A percentile compares a stretch with the other conserved stretches of the same genome.
Evolutionary conservation across 73 alveolate species (phyloP).

Genomic region (Breviolum minutum): DNA sequence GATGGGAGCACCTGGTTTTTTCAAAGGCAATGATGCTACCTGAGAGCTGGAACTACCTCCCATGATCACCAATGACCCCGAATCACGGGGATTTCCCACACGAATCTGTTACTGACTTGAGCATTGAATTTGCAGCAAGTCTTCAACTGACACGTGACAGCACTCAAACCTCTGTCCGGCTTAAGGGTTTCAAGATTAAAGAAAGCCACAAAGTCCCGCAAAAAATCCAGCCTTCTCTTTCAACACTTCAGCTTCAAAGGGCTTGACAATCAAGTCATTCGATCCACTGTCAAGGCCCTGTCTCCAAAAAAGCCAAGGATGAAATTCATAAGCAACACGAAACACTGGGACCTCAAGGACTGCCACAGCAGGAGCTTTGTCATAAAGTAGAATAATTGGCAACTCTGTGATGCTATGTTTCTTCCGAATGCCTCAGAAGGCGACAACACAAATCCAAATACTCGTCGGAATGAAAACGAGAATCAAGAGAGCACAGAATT

Average conservation of each 20-base stretch:
- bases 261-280: conserved; percentile 63
- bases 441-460: neutral
- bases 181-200: neutral
- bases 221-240: conserved; percentile 17
- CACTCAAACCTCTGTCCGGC: neutral
- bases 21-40: conserved; percentile 23
- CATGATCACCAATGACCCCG: neutral
- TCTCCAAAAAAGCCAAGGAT: neutral
- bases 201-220: neutral
- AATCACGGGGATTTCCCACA: neutral
- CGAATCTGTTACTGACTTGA: neutral
- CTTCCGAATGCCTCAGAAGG: conserved; percentile 22
- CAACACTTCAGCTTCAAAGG: conserved; percentile 29
- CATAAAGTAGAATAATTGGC: conserved; percentile 36
- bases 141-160: neutral
- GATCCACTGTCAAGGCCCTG: conserved; percentile 67
- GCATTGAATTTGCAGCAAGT: neutral
- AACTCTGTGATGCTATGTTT: conserved; percentile 11
- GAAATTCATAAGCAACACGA: neutral
- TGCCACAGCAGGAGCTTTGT: neutral
- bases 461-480: too few species aligned
- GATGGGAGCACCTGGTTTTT: conserved; percentile 19
- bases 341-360: neutral
- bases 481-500: neutral
- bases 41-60: conserved; percentile 26